Base-by-base conservation (phyloP, 163 green algal genomes). In the Volvox carteri region DNA sequence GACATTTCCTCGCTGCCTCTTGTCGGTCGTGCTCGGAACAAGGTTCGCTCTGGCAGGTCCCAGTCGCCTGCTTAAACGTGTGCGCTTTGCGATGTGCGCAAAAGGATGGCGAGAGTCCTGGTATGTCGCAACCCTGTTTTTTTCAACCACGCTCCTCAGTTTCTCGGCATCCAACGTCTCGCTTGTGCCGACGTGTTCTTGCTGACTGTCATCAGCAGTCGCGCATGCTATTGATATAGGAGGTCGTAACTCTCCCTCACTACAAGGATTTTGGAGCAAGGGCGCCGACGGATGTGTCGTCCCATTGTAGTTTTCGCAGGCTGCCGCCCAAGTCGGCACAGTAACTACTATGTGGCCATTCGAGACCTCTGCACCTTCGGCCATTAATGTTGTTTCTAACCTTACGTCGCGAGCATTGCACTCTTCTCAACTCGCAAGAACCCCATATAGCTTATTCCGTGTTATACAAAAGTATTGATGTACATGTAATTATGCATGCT, bases 81-180 rank as follows among this genome's bases (percentile, higher is more conserved):
- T 67, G 1, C 73, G 73, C 4, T n/a, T 46, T 18, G 44, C 35
- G 23, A 80, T 44, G 42, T 60, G 42, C 37, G 73, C 21, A 65
- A 80, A 80, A 19, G 44, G 73, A 42, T 62, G 73, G n/a, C 5
- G 73, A 2, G 12, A 41, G 30, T 62, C 41, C 7, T 42, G 39
- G 42, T 44, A 50, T 28, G 73, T 6, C 23, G 73, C 42, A 42
- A 80, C 25, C 25, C 73, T 80, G 25, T 80, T 80, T 80, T 60
- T 62, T 28, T 80, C 73, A 25, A 80, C 73, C 73, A 80, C 44
- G 73, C 44, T 80, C 73, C 73, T 80, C 7, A 80, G 73, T 28
- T 80, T 50, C 18, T 60, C 73, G 41, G 42, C 42, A 30, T 80
- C 73, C 42, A 80, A 42, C 44, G 73, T 33, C 73, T 80, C 73